Conservation (phyloP, 495 filamentous ascomycete genomes). For the Neurospora tetrasperma region DNA sequence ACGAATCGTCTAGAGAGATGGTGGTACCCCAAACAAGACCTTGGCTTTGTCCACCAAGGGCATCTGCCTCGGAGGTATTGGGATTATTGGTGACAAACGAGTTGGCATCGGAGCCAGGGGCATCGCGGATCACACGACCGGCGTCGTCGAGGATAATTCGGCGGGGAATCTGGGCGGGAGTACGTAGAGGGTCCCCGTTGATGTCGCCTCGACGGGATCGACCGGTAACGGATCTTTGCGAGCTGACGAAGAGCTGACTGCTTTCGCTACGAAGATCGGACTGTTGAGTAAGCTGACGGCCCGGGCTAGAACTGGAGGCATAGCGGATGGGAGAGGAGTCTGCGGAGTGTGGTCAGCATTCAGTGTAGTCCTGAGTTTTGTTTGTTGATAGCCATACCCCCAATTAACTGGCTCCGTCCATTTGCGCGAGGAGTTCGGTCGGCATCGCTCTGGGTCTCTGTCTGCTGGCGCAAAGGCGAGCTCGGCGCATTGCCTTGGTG, state of each 20-base stretch:
- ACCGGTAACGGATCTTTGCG: conserved; percentile 42
- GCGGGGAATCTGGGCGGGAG: conserved; percentile 51
- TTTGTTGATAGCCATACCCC: conserved; percentile 46
- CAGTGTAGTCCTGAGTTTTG: neutral
- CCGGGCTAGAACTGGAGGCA: conserved; percentile 75
- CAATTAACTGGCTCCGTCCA: conserved; percentile 32
- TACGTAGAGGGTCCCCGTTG: conserved; percentile 62
- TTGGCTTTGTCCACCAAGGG: conserved; percentile 66
- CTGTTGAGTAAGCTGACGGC: conserved; percentile 46
- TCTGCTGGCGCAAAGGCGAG: conserved; percentile 55
- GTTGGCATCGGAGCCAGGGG: conserved; percentile 59
- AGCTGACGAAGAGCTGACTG: conserved; percentile 76
- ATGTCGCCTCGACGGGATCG: conserved; percentile 71
- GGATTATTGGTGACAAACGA: conserved; percentile 84
- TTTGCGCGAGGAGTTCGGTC: conserved; percentile 70
- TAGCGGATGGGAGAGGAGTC: conserved; percentile 90
- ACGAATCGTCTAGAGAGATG: conserved; percentile 82
- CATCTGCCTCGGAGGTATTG: conserved; percentile 83
- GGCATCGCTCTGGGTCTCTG: conserved; percentile 39
- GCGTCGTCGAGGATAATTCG: conserved; percentile 75
- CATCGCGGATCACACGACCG: conserved; percentile 55
- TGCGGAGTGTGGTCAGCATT: conserved; percentile 20
- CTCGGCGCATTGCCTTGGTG: conserved; percentile 47
- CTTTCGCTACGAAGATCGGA: conserved; percentile 65
- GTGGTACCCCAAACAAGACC: conserved; percentile 96